Evolutionary conservation across 306 rosid species (phyloP), one percentile per base, ranked within the genome.

Genomic region (Pueraria montana): DNA sequence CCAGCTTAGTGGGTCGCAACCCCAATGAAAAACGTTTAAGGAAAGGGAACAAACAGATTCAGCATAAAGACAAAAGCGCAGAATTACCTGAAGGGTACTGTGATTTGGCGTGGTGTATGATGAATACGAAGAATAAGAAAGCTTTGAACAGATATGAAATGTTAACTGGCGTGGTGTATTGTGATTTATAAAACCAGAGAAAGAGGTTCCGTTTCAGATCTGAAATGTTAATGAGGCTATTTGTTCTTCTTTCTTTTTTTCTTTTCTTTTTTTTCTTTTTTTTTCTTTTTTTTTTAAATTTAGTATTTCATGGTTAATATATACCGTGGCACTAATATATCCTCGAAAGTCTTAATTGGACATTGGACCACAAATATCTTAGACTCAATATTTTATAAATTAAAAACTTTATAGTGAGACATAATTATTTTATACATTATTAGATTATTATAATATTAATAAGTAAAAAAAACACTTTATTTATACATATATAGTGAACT

Each of bases 161-260:
- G n/a, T n/a, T n/a, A n/a, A n/a, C n/a, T n/a, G n/a, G n/a, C n/a
- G n/a, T n/a, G n/a, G n/a, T n/a, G n/a, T n/a, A n/a, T n/a, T n/a
- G n/a, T n/a, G n/a, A n/a, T 34, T 77, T 27, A 8, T 12, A 12
- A 61, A 42, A 77, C 52, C 38, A 3, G 16, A 27, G 30, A 43
- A 46, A 11, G 55, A 66, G 12, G 26, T 67, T 66, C 76, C 9
- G 46, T 34, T 36, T 65, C 43, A 84, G 89, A 89, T 89, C 89
- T 86, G 79, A 64, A 43, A 66, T 8, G 13, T 53, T 20, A 58
- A 56, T 9, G 66, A 70, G 68, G 45, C 18, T 82, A 17, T 20
- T 21, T 26, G 2, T 34, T 20, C 79, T 3, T 53, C 3, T 38
- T 49, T 6, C 0, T 9, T 10, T 5, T 65, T 3, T 24, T 1